Evolutionary conservation across 768 basidiomycete genomes (phyloP).

Genomic region (Kwoniella botswanensis): DNA sequence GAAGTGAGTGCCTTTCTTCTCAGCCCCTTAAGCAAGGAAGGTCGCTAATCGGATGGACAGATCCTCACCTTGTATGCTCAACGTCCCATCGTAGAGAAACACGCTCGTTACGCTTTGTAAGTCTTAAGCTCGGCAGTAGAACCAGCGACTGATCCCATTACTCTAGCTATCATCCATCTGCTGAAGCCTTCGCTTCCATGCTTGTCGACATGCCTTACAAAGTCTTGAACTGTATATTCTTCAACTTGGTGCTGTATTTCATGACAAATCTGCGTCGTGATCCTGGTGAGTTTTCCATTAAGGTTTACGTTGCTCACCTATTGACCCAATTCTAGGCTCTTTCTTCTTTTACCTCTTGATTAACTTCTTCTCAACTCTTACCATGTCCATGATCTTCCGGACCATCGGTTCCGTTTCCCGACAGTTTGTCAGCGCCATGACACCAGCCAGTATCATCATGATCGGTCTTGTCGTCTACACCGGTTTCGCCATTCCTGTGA

Average conservation of each 20-base stretch:
- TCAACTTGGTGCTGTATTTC: slow-evolving; percentile 61
- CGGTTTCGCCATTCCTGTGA: slow-evolving; percentile 62
- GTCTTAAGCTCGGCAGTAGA: neutral
- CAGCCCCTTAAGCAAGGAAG: no score
- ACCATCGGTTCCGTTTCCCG: slow-evolving; percentile 70
- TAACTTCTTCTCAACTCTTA: slow-evolving; percentile 65
- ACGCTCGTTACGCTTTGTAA: slow-evolving; percentile 61
- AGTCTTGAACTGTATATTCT: slow-evolving; percentile 46
- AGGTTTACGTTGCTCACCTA: neutral
- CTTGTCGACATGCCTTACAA: slow-evolving; percentile 57
- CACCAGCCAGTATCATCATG: slow-evolving; percentile 70
- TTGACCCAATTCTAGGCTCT: slow-evolving; percentile 30
- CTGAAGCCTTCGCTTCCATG: slow-evolving; percentile 57
- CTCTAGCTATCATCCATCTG: slow-evolving; percentile 63
- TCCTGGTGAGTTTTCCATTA: slow-evolving; percentile 63
- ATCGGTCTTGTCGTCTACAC: slow-evolving; percentile 74
- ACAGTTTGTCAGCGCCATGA: slow-evolving; percentile 68
- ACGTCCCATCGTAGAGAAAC: slow-evolving; percentile 61
- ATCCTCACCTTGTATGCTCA: slow-evolving; percentile 59
- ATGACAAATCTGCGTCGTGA: slow-evolving; percentile 60
- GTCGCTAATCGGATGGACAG: slow-evolving; percentile 1
- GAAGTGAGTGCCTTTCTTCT: slow-evolving; percentile 33
- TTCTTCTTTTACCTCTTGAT: slow-evolving; percentile 63
- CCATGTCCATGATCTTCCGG: slow-evolving; percentile 65
- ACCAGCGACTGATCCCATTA: neutral